Evolutionary conservation across 75 land plant species (phyloP), one percentile per base, ranked within the genome.

Genomic region (Cunninghamia lanceolata): DNA sequence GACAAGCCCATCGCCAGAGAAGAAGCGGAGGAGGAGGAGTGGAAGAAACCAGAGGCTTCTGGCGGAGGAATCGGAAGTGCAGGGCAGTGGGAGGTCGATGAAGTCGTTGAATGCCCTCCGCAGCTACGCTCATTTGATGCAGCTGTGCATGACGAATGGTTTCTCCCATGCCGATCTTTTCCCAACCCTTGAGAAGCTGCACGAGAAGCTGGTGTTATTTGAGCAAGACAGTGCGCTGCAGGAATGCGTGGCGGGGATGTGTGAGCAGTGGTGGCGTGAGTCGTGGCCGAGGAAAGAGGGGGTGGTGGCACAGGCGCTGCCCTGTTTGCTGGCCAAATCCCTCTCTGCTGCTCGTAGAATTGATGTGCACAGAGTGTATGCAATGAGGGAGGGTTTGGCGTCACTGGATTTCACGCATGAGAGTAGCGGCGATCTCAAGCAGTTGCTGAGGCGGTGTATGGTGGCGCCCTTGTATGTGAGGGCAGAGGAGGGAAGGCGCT

Each of bases 231-330:
- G 87, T 59, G 87, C 36, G 3, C 86, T 96, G 78, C 90, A 90
- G 85, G 88, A 87, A 3, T 88, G 89, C 85, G 85, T 96, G 34
- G 88, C 95, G 2, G 52, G 59, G 19, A 82, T 96, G 43, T 96
- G 99, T 81, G 99, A 96, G 88, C 84, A 85, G 35, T 96, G 99
- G 99, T 96, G 99, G 99, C 92, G 91, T 83, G 90, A 87, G 45
- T 86, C 77, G 28, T 84, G 92, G 36, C 74, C 63, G 17, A 95
- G 91, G 70, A 91, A 85, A 82, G 96, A 96, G 80, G 77, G 84
- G n/a, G 68, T 96, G 38, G 90, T 95, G 47, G 87, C 95, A 0
- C 99, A 95, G 83, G 91, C 91, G 2, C 85, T 96, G 6, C 96
- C 99, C 0, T 91, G 90, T 78, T 34, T 96, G 66, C 88, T 96